Conservation (phyloP, 2,329 filamentous ascomycete species). For the Fusarium marasasianum region DNA sequence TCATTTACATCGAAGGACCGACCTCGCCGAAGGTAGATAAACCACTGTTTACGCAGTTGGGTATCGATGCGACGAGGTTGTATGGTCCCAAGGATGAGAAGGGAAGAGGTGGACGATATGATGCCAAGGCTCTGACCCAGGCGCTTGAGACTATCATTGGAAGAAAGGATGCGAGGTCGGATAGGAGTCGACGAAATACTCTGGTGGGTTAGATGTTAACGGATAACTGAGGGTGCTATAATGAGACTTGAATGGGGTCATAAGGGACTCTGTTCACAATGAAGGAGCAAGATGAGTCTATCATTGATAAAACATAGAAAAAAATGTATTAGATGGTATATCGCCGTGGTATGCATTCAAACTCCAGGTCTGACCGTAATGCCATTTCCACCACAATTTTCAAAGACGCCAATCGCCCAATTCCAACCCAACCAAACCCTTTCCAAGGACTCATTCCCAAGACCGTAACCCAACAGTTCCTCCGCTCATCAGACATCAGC, state of each 20-base stretch:
- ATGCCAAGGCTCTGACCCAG: slow-evolving; percentile 76
- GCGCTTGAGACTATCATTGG: slow-evolving; percentile 83
- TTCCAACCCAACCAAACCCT: background rate
- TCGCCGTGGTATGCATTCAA: slow-evolving; percentile 32
- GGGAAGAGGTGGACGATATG: slow-evolving; percentile 69
- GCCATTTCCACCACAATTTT: slow-evolving; percentile 12
- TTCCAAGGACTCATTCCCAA: background rate
- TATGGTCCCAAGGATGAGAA: slow-evolving; percentile 71
- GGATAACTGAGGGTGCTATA: background rate
- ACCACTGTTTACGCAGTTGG: slow-evolving; percentile 68
- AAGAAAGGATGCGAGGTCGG: slow-evolving; percentile 51
- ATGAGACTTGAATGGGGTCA: background rate
- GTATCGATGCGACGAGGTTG: slow-evolving; percentile 80
- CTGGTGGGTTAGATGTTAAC: slow-evolving; percentile 44
- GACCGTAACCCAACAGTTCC: background rate
- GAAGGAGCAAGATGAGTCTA: too few species aligned
- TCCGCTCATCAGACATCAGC: background rate
- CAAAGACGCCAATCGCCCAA: slow-evolving; percentile 20
- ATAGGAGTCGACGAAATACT: slow-evolving; percentile 58
- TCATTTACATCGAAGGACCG: slow-evolving; percentile 80
- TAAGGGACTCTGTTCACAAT: background rate
- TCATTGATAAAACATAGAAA: background rate
- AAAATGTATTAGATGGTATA: slow-evolving; percentile 32
- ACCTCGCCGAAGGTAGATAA: slow-evolving; percentile 76
- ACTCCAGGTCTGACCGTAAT: slow-evolving; percentile 30